phyloP scores from a whole-genome alignment of 306 rosid species.

The Cucumis sativus region Cucumber_9930_V3 NC_026660.2:24634001-24634500 shows the following conservation, averaged over 20 bases:
- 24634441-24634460: background rate
- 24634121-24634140: too few relatives aligned
- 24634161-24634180: too few relatives aligned
- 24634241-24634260: background rate
- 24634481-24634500: background rate
- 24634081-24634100: too few relatives aligned
- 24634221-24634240: background rate
- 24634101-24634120: too few relatives aligned
- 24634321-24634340: background rate
- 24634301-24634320: background rate
- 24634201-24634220: too few relatives aligned
- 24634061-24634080: too few relatives aligned
- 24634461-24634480: background rate
- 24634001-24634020: background rate
- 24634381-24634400: conserved; percentile 4
- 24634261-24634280: background rate
- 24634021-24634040: too few relatives aligned
- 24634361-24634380: background rate
- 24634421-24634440: background rate
- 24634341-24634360: background rate
- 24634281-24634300: background rate
- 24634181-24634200: too few relatives aligned
- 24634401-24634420: background rate
- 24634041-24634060: too few relatives aligned
- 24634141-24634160: too few relatives aligned